Evolutionary conservation across 805 yeast genomes (phyloP).

Genomic region (Candida boleticola): DNA sequence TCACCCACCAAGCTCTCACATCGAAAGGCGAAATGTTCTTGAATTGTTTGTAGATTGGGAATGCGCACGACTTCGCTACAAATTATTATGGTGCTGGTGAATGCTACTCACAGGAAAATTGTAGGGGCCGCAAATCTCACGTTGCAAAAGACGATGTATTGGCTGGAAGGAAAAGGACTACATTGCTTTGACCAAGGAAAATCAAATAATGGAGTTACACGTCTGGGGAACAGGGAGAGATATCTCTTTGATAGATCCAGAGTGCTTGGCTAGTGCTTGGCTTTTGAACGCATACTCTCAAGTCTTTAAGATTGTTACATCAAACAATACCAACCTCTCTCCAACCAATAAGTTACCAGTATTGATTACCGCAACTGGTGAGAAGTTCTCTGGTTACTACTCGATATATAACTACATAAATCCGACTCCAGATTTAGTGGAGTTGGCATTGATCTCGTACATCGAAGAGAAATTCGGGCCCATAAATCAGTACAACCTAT

Average conservation of each 20-base stretch:
- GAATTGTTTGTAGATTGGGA: background rate
- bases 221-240: conserved; percentile 50
- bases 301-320: conserved; percentile 42
- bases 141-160: too few species aligned
- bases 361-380: conserved; percentile 19
- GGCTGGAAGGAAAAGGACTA: too few species aligned
- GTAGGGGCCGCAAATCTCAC: too few species aligned
- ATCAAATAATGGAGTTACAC: conserved; percentile 38
- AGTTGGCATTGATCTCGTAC: conserved; percentile 30
- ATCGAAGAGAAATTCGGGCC: conserved; percentile 39
- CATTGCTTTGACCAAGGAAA: too few species aligned
- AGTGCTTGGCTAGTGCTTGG: conserved; percentile 48
- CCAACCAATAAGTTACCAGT: conserved; percentile 51
- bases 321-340: conserved; percentile 58
- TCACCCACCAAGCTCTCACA: too few species aligned
- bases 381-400: conserved; percentile 18
- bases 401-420: conserved; percentile 12
- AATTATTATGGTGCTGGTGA: too few species aligned
- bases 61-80: background rate
- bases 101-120: too few species aligned
- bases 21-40: too few species aligned
- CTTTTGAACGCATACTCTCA: conserved; percentile 16
- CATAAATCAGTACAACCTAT: conserved; percentile 58
- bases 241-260: conserved; percentile 50
- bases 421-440: conserved; percentile 1